Base-by-base conservation (phyloP, 345 rosid genomes). In the Salix exigua region DNA sequence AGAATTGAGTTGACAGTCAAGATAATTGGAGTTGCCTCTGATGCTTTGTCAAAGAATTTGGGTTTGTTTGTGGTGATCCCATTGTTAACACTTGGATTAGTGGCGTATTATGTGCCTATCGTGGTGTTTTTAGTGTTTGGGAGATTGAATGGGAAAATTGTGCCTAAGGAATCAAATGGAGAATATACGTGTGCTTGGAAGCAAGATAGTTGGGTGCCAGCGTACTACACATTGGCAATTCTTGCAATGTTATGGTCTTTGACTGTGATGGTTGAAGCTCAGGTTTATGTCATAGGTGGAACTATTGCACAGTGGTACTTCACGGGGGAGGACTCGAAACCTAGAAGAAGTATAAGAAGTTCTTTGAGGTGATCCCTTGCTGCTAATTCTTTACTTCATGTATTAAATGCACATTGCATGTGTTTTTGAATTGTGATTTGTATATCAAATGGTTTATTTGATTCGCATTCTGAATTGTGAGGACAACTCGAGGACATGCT, bases 171-270 rank as follows among this genome's bases (percentile, higher is more conserved):
- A 76, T 81, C 88, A 28, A 80, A 67, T 75, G 93, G 86, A 62
- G 89, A 42, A 37, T 91, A 86, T 80, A 67, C 66, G 79, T 93
- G 97, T 87, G 91, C 78, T 30, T 91, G 97, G 98, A 93, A 89
- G 82, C 91, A 93, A 72, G 98, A 89, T 77, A 80, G 91, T 17
- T 93, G 99, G 98, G 99, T 96, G 83, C 97, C 98, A 53, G 94
- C 91, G 1, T 96, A 96, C 85, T 93, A 69, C 31, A 73, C 98
- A 0, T 81, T 93, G 87, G 97, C 93, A 1, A 86, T 91, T 83
- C 75, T 93, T 63, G 93, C 97, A 1, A 89, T 95, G 99, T 33
- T 95, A 30, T 93, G 99, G 98, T 93, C 99, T 53, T 89, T 88
- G 83, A 88, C 96, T 23, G 63, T 80, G 5, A 85, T 88, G 91